Evolutionary conservation across 305 asterid genomes (phyloP).

Genomic region (Euphrasia arctica): DNA sequence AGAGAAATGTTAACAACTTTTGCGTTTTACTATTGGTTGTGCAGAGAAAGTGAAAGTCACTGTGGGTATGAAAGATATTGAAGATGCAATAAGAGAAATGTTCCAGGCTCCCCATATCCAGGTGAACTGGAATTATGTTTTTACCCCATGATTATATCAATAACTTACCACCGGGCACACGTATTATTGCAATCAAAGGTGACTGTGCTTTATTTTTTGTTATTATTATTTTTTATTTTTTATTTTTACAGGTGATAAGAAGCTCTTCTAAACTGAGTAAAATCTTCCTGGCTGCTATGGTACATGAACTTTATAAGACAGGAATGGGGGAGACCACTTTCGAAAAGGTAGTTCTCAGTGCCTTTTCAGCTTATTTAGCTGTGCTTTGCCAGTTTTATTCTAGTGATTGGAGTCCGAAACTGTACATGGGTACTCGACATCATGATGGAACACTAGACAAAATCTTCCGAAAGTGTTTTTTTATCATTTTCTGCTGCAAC

Average conservation of each 20-base stretch:
- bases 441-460: background rate
- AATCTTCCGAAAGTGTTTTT: background rate
- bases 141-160: slow-evolving; percentile 10
- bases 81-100: slow-evolving; percentile 92
- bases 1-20: slow-evolving; percentile 16
- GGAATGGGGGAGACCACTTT: slow-evolving; percentile 97
- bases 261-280: slow-evolving; percentile 72
- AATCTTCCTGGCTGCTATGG: slow-evolving; percentile 96
- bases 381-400: background rate
- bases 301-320: slow-evolving; percentile 85
- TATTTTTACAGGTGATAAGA: slow-evolving; percentile 63
- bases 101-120: slow-evolving; percentile 99
- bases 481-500: background rate
- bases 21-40: slow-evolving; percentile 27
- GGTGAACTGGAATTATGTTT: slow-evolving; percentile 42
- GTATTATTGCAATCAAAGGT: background rate
- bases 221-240: slow-evolving; percentile 3
- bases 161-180: background rate
- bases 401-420: background rate
- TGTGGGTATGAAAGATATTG: slow-evolving; percentile 78
- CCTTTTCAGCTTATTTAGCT: slow-evolving; percentile 23
- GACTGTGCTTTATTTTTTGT: background rate
- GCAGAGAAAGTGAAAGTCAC: slow-evolving; percentile 41
- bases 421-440: background rate
- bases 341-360: slow-evolving; percentile 61